Evolutionary conservation across 2,329 filamentous ascomycete species (phyloP).

Genomic region (Colletotrichum phormii): DNA sequence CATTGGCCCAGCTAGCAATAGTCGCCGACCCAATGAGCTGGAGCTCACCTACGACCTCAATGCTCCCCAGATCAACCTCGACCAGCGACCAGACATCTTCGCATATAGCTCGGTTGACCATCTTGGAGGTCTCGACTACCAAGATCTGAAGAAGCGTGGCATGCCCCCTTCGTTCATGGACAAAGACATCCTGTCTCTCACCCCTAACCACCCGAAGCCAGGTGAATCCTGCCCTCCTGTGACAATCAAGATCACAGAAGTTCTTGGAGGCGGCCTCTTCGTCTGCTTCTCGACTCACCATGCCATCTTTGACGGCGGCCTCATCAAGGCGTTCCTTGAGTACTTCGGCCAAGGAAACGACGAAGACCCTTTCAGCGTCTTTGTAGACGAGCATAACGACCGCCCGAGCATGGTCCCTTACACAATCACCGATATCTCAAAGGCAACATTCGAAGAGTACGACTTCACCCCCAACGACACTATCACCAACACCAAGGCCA

Average conservation of each 20-base stretch:
- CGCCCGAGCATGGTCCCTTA: not conserved
- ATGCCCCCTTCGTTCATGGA: constrained; percentile 21
- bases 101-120: accelerated
- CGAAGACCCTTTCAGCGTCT: not conserved
- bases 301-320: constrained; percentile 43
- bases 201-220: constrained; percentile 17
- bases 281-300: constrained; percentile 53
- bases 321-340: constrained; percentile 23
- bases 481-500: not conserved
- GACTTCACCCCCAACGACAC: not conserved
- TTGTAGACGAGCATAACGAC: not conserved
- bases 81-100: not conserved
- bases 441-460: not conserved
- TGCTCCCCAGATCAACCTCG: not conserved
- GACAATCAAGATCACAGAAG: constrained; percentile 3
- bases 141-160: not conserved
- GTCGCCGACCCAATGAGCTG: not conserved
- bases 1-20: not conserved
- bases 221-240: constrained; percentile 25
- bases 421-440: not conserved
- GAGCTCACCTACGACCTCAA: constrained; percentile 16
- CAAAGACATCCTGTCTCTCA: constrained; percentile 21
- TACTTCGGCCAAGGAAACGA: constrained; percentile 5
- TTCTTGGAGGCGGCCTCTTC: not conserved
- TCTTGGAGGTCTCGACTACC: not conserved